Percentiles rank a stretch among this genome's conserved stretches.
These are phyloP conservation scores for Podila epigama DNA, from an alignment of 192 early-diverging fungal genomes.

Conservation along the genomic window DNA sequence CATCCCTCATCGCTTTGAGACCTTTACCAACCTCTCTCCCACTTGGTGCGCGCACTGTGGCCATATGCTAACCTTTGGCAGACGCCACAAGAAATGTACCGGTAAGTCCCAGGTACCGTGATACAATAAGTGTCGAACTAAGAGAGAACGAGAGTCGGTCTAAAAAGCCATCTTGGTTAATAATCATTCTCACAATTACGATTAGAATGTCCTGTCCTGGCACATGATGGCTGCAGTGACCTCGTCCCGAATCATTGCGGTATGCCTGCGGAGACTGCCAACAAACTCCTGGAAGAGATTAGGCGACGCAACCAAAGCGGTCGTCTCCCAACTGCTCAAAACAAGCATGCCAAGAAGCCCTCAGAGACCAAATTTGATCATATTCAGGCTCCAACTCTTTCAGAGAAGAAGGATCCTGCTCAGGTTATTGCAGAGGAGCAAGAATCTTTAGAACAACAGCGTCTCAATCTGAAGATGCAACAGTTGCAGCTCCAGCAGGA, in stretches of 20 bases:
- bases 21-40: conserved; percentile 77
- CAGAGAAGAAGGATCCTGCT: conserved; percentile 34
- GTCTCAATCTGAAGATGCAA: conserved; percentile 40
- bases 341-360: conserved; percentile 28
- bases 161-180: conserved; percentile 14
- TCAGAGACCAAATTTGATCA: conserved; percentile 39
- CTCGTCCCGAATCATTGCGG: conserved; percentile 95
- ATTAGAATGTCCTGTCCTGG: conserved; percentile 83
- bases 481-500: conserved; percentile 40
- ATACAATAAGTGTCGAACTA: not conserved
- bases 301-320: conserved; percentile 56
- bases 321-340: not conserved
- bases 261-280: conserved; percentile 82
- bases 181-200: not conserved
- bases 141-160: not conserved
- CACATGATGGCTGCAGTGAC: conserved; percentile 84
- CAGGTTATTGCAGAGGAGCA: conserved; percentile 22
- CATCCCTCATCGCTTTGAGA: conserved; percentile 96
- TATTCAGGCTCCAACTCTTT: conserved; percentile 51
- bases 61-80: conserved; percentile 88
- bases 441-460: not conserved
- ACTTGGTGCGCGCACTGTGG: conserved; percentile 99
- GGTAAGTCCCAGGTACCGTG: conserved; percentile 29
- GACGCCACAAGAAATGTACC: conserved; percentile 58
- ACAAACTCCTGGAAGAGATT: conserved; percentile 86